Percentiles rank a stretch among this genome's conserved stretches.
These are phyloP conservation scores for Boletus subcaerulescens DNA, from an alignment of 768 basidiomycete species.

Conservation along the genomic window DNA sequence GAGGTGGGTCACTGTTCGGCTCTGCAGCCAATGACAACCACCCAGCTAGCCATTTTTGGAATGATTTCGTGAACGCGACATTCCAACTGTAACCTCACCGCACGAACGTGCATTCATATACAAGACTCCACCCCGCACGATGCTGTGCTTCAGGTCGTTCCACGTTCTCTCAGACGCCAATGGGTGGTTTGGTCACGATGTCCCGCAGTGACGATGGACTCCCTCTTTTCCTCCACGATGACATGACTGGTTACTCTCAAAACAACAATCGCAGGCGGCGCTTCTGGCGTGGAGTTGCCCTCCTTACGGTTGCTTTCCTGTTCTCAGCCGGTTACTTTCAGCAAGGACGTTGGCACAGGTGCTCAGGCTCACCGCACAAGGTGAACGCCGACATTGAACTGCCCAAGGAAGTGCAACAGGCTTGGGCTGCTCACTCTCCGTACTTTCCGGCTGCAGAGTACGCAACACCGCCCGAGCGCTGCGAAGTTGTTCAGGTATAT, in stretches of 20 bases:
- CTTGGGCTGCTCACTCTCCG: constrained; percentile 65
- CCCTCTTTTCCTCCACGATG: constrained; percentile 4
- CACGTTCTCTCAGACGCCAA: constrained; percentile 1
- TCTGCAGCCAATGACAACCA: not conserved
- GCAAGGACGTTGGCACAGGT: constrained; percentile 6
- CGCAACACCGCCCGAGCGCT: constrained; percentile 42
- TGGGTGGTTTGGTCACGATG: not conserved
- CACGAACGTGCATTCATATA: constrained; percentile 28
- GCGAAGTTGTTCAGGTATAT: constrained; percentile 55
- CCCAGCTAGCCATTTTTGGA: constrained; percentile 7
- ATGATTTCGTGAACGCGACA: not conserved
- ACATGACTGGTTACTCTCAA: constrained; percentile 1
- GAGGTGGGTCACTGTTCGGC: not conserved
- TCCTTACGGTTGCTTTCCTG: constrained; percentile 18
- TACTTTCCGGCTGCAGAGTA: constrained; percentile 51
- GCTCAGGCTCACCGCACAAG: not conserved
- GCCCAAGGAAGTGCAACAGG: constrained; percentile 26
- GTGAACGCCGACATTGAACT: constrained; percentile 1
- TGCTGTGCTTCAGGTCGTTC: not conserved
- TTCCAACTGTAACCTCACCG: not conserved
- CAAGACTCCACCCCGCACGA: not conserved
- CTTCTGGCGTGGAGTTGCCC: not conserved
- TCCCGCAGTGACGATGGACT: not conserved
- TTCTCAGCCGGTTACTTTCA: constrained; percentile 13
- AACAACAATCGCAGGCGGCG: not conserved